Evolutionary conservation across 2,329 filamentous ascomycete species (phyloP), one percentile per base, ranked within the genome.

Genomic region (Aspergillus carbonarius): DNA sequence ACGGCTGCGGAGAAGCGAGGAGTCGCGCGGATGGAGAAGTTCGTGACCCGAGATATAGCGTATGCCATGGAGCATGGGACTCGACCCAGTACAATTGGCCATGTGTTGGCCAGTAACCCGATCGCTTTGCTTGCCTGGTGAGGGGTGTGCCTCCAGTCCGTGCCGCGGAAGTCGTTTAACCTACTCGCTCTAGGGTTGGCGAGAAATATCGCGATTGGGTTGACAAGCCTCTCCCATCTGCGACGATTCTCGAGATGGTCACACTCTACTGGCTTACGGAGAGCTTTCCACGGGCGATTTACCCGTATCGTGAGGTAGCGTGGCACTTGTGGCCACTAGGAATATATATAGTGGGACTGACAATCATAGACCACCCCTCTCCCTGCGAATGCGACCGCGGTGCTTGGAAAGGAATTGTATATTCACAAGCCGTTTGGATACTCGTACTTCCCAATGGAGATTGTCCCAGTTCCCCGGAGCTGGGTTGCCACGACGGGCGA

Each of bases 351-450:
- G 0, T 4, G 23, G 20, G n/a, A 20, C 42, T 47, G 23, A 47
- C 7, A 1, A 4, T 27, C 13, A 9, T 9, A 47, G 23, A 13
- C 25, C 13, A 59, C 56, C 23, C 15, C 23, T 23, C 15, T 46
- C 25, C 23, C 12, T 18, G 54, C 51, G 23, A 27, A n/a, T 25
- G 34, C 13, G 5, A 37, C 34, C 34, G 39, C 30, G 9, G 54
- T 23, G 3, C 30, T 57, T 32, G 25, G 32, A 27, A 35, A 62
- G 57, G 42, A 47, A 10, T 30, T 47, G 12, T 73, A 72, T 57
- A 72, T 75, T 49, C 59, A 76, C 6, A 82, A 81, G 57, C 80
- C 80, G 0, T 70, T 80, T 32, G 82, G 79, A 0, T 82, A 74
- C 59, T 81, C 78, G 0, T 72, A 67, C 10, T 84, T 82, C 58